These are phyloP conservation scores for Tinospora cordifolia DNA, from an alignment of 164 flowering plant genomes.

Conservation along the genomic window DNA sequence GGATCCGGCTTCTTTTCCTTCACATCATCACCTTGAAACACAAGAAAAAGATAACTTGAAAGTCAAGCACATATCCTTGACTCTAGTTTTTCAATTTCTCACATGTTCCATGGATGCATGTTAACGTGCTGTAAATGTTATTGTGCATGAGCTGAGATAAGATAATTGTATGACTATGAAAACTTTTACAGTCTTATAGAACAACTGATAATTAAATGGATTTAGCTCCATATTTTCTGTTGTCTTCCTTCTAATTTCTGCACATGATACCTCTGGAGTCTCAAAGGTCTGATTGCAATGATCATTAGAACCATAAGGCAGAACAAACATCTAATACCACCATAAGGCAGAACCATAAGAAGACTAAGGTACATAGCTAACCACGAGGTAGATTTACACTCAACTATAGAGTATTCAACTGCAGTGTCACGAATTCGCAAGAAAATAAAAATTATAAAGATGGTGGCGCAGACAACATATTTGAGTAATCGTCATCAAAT, in stretches of 20 bases:
- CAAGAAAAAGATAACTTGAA: slow-evolving; percentile 3
- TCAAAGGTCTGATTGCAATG: too few species aligned
- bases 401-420: background rate
- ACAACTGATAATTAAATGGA: too few species aligned
- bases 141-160: background rate
- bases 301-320: too few species aligned
- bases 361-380: background rate
- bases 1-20: slow-evolving; percentile 96
- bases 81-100: background rate
- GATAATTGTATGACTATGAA: background rate
- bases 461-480: too few species aligned
- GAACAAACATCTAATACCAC: background rate
- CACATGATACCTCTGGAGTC: too few species aligned
- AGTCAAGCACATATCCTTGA: background rate
- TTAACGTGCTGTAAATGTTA: background rate
- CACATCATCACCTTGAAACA: slow-evolving; percentile 79
- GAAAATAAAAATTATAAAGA: too few species aligned
- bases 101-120: background rate
- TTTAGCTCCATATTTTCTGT: too few species aligned
- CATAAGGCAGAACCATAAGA: background rate
- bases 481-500: too few species aligned
- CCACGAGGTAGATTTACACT: background rate
- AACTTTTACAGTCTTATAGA: background rate
- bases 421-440: background rate
- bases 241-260: background rate